phyloP scores from a whole-genome alignment of 495 filamentous ascomycete species.

The Apiosordaria backusii region DNA sequence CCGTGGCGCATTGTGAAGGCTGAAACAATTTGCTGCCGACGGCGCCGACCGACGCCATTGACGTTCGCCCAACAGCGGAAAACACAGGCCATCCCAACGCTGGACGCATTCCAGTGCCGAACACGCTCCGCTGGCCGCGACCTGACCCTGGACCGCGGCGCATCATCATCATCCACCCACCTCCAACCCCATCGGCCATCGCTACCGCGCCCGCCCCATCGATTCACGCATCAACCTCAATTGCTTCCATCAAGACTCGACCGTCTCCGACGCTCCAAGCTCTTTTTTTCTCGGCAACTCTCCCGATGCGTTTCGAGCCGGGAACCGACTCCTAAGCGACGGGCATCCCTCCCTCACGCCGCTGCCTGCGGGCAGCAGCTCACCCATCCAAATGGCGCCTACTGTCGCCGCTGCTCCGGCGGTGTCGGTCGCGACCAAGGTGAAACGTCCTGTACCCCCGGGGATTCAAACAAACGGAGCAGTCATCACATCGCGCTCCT shows the following conservation, averaged over 20 bases:
- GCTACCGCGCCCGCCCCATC: background rate
- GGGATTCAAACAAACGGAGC: conserved; percentile 67
- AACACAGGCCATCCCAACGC: background rate
- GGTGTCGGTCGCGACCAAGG: conserved; percentile 59
- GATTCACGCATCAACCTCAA: background rate
- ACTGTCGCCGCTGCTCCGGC: conserved; percentile 50
- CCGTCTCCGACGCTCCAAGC: background rate
- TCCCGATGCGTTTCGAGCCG: conserved; percentile 4
- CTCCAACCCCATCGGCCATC: background rate
- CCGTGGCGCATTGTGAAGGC: background rate
- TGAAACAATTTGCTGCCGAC: background rate
- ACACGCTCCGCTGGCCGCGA: conserved; percentile 6
- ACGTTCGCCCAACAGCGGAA: background rate
- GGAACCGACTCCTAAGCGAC: conserved; percentile 5
- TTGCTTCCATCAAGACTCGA: background rate
- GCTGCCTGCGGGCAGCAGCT: conserved; percentile 17
- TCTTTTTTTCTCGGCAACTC: background rate
- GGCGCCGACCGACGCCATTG: background rate
- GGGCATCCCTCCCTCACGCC: background rate
- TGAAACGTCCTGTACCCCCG: conserved; percentile 69
- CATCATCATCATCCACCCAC: background rate
- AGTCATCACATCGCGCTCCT: conserved; percentile 54
- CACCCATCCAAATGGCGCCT: conserved; percentile 39
- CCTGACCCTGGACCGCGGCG: background rate
- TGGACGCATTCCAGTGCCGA: background rate